Evolutionary conservation across 148 eudicot genomes (phyloP).

Genomic region (Rhododendron molle): DNA sequence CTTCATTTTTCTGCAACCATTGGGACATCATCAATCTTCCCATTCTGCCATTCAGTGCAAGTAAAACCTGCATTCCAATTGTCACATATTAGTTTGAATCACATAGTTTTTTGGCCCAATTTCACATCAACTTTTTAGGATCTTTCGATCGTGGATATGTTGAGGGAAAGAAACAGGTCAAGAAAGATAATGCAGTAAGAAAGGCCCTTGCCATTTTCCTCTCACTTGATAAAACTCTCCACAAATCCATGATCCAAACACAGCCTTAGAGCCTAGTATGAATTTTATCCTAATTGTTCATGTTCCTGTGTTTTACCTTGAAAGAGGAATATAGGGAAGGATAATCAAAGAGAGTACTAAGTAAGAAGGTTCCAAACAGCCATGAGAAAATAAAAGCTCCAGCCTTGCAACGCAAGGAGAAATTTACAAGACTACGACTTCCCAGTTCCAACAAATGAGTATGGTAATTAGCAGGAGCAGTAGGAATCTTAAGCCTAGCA

Average conservation of each 20-base stretch:
- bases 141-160: not conserved
- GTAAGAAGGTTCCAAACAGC: not conserved
- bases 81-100: not conserved
- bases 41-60: conserved; percentile 68
- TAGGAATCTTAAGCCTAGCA: too few species aligned
- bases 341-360: not conserved
- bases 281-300: not conserved
- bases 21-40: conserved; percentile 53
- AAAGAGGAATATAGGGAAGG: not conserved
- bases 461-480: too few species aligned
- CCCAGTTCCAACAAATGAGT: too few species aligned
- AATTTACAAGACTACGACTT: too few species aligned
- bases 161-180: not conserved
- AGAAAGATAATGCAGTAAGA: not conserved
- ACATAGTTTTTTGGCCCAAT: not conserved
- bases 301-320: not conserved
- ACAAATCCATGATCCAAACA: not conserved
- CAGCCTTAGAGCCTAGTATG: not conserved
- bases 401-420: too few species aligned
- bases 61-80: conserved; percentile 55
- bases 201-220: not conserved
- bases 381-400: too few species aligned
- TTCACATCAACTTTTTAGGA: not conserved
- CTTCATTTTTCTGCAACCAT: conserved; percentile 64
- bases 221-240: too few species aligned